These are phyloP conservation scores for Parsonsia alboflavescens DNA, from an alignment of 257 asterid species.

Conservation along the genomic window DNA sequence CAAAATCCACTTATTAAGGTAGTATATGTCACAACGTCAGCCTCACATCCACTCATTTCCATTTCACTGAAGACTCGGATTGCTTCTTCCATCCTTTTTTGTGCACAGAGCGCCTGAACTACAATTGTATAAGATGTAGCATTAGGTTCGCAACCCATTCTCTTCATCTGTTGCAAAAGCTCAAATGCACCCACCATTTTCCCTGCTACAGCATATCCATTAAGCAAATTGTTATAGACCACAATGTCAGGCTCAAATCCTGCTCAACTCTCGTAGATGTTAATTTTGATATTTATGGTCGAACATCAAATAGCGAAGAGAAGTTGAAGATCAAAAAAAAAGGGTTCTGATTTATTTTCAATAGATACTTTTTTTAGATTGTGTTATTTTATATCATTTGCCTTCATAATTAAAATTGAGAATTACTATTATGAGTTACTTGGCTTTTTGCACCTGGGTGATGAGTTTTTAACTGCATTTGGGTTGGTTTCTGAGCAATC, in stretches of 20 bases:
- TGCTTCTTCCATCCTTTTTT: slow-evolving; percentile 77
- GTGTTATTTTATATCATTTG: too few relatives aligned
- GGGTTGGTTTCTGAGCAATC: slow-evolving; percentile 26
- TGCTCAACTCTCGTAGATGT: too few relatives aligned
- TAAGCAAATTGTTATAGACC: slow-evolving; percentile 77
- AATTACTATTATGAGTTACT: too few relatives aligned
- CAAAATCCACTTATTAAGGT: slow-evolving; percentile 90
- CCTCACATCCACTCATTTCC: slow-evolving; percentile 64
- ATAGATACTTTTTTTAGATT: too few relatives aligned
- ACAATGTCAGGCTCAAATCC: slow-evolving; percentile 90
- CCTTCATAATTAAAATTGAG: too few relatives aligned
- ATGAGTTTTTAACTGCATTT: slow-evolving; percentile 20
- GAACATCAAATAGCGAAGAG: too few relatives aligned
- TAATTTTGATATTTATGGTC: too few relatives aligned
- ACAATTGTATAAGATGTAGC: slow-evolving; percentile 71
- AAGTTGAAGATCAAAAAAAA: too few relatives aligned
- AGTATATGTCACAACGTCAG: slow-evolving; percentile 70
- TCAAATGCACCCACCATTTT: slow-evolving; percentile 73
- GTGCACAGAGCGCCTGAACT: slow-evolving; percentile 78
- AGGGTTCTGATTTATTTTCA: too few relatives aligned
- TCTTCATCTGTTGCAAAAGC: slow-evolving; percentile 75
- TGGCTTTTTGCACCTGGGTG: too few relatives aligned
- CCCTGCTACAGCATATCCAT: slow-evolving; percentile 69
- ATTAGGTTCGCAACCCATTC: slow-evolving; percentile 59
- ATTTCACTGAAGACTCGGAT: slow-evolving; percentile 55